phyloP scores from a whole-genome alignment of 129 eudicot genomes.

The Pittosporum tobira region DNA sequence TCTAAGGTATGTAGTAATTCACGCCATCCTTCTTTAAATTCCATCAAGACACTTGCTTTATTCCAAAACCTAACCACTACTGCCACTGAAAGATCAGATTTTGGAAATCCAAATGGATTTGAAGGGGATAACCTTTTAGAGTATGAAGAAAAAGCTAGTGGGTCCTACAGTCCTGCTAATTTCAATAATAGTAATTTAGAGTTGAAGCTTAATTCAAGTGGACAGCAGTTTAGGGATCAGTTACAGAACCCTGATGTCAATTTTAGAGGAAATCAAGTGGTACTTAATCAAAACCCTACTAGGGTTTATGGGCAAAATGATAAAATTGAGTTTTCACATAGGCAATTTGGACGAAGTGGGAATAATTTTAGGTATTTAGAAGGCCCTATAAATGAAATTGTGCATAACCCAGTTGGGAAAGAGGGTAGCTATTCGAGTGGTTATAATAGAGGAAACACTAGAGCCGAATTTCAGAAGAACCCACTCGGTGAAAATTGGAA shows the following conservation, averaged over 20 bases:
- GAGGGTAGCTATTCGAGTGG: constrained; percentile 1
- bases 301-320: constrained; percentile 16
- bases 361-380: not conserved
- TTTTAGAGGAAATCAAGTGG: not conserved
- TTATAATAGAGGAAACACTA: not conserved
- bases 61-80: constrained; percentile 19
- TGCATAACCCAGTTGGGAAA: constrained; percentile 5
- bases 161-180: no score
- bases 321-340: not conserved
- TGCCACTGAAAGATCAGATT: constrained; percentile 25
- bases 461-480: constrained; percentile 12
- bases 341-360: not conserved
- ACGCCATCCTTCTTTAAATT: not conserved
- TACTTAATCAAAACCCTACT: constrained; percentile 3
- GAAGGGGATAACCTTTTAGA: not conserved
- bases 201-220: not conserved
- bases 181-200: not conserved
- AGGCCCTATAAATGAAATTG: not conserved
- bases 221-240: not conserved
- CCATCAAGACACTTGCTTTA: constrained; percentile 2
- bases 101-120: constrained; percentile 12
- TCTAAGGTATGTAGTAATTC: constrained; percentile 24
- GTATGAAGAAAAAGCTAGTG: not conserved
- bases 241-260: not conserved
- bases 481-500: not conserved